Percentiles rank a stretch among this genome's conserved stretches.
Evolutionary conservation across 2,329 filamentous ascomycete genomes (phyloP).

Genomic region (Penicillium sp.): DNA sequence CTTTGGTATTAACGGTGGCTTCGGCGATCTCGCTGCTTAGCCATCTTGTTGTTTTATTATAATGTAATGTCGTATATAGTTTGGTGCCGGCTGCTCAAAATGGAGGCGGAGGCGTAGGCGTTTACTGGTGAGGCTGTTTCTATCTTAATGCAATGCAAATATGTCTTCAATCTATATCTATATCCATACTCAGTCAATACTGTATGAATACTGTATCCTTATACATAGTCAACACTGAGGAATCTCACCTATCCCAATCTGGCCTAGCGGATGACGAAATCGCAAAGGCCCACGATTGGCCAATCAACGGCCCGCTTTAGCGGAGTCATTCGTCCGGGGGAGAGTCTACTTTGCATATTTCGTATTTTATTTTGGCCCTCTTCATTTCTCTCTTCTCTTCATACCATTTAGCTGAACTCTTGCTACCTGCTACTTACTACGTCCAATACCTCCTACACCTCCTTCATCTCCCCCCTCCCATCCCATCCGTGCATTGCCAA

Average conservation of each 20-base stretch:
- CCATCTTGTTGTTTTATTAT: conserved; percentile 3
- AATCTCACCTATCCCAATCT: conserved; percentile 3
- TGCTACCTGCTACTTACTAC: conserved; percentile 12
- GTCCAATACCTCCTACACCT: conserved; percentile 1
- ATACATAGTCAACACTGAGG: background rate
- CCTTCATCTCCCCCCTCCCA: background rate
- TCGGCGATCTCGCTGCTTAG: conserved; percentile 41
- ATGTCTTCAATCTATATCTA: too few relatives aligned
- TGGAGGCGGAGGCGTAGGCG: too few relatives aligned
- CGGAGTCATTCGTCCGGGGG: conserved; percentile 26
- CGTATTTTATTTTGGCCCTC: conserved; percentile 3
- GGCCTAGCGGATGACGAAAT: conserved; percentile 22
- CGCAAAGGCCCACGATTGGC: conserved; percentile 8
- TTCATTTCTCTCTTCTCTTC: conserved; percentile 11
- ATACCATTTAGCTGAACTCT: background rate
- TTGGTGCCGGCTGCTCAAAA: conserved; percentile 12
- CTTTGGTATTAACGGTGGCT: conserved; percentile 74
- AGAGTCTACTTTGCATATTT: conserved; percentile 10
- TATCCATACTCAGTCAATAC: too few relatives aligned
- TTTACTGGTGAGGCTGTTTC: background rate
- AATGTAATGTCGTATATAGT: conserved; percentile 19
- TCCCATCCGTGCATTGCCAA: conserved; percentile 2
- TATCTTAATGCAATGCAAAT: too few relatives aligned
- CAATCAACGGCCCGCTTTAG: conserved; percentile 17
- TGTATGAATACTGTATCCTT: background rate